Evolutionary conservation across 495 filamentous ascomycete species (phyloP), one percentile per base, ranked within the genome.

Genomic region (Glonium stellatum): DNA sequence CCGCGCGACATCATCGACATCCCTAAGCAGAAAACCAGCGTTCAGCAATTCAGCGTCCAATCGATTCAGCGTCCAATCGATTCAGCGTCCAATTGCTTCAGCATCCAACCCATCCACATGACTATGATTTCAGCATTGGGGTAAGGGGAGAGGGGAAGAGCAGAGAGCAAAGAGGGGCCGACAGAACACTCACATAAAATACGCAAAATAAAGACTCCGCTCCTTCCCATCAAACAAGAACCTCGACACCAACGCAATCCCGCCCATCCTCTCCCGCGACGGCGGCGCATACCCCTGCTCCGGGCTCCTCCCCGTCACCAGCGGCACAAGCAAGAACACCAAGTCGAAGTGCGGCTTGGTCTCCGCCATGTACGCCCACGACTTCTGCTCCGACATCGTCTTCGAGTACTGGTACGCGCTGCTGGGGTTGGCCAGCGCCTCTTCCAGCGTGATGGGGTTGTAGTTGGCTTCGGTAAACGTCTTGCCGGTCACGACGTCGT

Each of bases 381-480:
- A 56, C 50, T 59, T 49, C 9, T 34, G 22, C 58, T 66, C 63
- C 18, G 59, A 63, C 1, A 54, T 27, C 36, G 52, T 57, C 27
- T 66, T 66, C 12, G 59, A 56, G 47, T 55, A 66, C 47, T 12
- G 10, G 31, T 66, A 66, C n/a, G 54, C 63, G 1, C 8, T 36
- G 4, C 9, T n/a, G 15, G 36, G 52, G 13, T 23, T 15, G 1
- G 55, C 22, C 5, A 34, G 5, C 15, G 34, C 54, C 9, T 58
- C 13, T 15, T 58, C 59, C 4, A 55, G 34, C 2, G 52, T 25
- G 1, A 58, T 37, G 3, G 22, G 13, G 35, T 57, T 65, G 11
- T 22, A 65, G 54, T 35, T 11, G 1, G 53, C 39, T 23, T 61
- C 62, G 19, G 27, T 31, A 36, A 65, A n/a, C 1, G 34, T 53